Evolutionary conservation across 495 filamentous ascomycete species (phyloP).

Genomic region (Rostrohypoxylon terebratum): DNA sequence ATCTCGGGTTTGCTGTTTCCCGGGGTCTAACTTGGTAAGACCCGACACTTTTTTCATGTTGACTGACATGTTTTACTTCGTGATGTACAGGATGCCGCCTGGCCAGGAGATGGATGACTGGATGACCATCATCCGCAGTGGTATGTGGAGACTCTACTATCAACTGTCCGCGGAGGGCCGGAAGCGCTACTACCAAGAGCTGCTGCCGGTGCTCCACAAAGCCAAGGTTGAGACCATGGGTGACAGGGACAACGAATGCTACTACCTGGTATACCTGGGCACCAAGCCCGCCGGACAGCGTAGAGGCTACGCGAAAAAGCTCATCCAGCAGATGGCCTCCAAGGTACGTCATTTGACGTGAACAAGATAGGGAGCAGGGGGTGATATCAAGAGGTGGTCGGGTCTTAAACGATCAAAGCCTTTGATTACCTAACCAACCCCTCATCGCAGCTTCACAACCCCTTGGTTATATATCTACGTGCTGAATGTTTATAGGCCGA

Average conservation of each 20-base stretch:
- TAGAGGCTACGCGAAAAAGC: conserved; percentile 74
- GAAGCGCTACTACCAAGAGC: conserved; percentile 79
- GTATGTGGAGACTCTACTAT: conserved; percentile 78
- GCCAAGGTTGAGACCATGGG: conserved; percentile 75
- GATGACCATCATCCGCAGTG: conserved; percentile 74
- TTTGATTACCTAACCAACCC: background rate
- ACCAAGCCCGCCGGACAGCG: conserved; percentile 73
- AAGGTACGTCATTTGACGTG: conserved; percentile 60
- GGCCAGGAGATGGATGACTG: conserved; percentile 77
- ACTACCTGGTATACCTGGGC: conserved; percentile 84
- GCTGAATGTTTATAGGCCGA: conserved; percentile 66
- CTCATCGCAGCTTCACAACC: background rate
- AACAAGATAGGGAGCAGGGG: background rate
- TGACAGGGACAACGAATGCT: conserved; percentile 70
- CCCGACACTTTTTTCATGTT: background rate
- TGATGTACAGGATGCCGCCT: conserved; percentile 75
- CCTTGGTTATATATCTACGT: conserved; percentile 10
- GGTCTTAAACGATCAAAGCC: background rate
- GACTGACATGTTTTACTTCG: conserved; percentile 33
- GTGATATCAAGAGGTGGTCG: background rate
- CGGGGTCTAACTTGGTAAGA: conserved; percentile 29
- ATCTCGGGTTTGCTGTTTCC: conserved; percentile 29
- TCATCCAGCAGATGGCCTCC: conserved; percentile 73
- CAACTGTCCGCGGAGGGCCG: conserved; percentile 75
- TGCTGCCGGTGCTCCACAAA: conserved; percentile 78